A percentile compares a stretch with the other conserved stretches of the same genome.
phyloP scores from a whole-genome alignment of 2,329 filamentous ascomycete species.

The Beauveria asiatica region DNA sequence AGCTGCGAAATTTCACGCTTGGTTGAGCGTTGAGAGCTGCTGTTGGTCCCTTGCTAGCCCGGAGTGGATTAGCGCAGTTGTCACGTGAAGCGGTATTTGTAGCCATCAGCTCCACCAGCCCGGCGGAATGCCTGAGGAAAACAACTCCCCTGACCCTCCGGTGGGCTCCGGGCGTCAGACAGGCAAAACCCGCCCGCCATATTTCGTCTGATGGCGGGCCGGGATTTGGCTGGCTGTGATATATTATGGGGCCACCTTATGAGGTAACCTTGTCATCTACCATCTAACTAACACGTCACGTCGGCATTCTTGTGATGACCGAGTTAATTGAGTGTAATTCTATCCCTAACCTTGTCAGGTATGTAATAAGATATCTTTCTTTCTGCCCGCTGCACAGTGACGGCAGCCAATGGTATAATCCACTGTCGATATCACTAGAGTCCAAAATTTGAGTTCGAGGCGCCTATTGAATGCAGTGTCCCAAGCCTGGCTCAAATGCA shows the following conservation, averaged over 20 bases:
- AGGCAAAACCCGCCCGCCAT: constrained; percentile 3
- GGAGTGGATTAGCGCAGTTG: constrained; percentile 15
- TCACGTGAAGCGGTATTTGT: constrained; percentile 19
- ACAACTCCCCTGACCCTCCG: constrained; percentile 12
- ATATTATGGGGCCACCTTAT: background rate
- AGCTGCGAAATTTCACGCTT: constrained; percentile 37
- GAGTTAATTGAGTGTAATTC: background rate
- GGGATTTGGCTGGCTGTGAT: constrained; percentile 1
- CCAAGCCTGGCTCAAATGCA: background rate
- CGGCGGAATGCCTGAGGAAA: background rate
- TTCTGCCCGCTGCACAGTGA: background rate
- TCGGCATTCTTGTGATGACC: too few relatives aligned
- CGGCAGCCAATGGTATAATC: constrained; percentile 1
- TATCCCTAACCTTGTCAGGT: background rate
- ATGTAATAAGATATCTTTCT: background rate
- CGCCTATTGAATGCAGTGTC: background rate
- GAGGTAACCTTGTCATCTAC: background rate
- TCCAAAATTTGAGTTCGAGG: background rate
- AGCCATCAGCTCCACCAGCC: background rate
- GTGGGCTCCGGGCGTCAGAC: constrained; percentile 5
- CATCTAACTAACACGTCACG: background rate
- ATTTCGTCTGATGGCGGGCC: constrained; percentile 6
- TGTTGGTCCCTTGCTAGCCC: constrained; percentile 30
- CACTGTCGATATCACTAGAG: background rate
- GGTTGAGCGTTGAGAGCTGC: constrained; percentile 32